Evolutionary conservation across 164 flowering plant genomes (phyloP), one percentile per base, ranked within the genome.

Genomic region (Berberis vulgaris): DNA sequence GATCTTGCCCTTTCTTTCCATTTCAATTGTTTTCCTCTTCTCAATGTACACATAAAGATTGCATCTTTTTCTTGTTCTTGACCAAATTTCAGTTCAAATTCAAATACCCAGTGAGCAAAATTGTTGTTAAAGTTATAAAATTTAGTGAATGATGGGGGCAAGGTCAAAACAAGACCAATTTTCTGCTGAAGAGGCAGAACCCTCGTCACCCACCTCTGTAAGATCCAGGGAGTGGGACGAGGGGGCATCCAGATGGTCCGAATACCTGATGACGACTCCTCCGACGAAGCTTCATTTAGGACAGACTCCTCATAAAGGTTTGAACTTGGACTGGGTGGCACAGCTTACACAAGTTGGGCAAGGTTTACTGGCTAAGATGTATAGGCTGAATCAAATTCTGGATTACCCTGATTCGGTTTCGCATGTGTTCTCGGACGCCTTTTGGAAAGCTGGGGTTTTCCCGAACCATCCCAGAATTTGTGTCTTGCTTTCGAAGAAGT

Each of bases 301-400:
- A 26, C 26, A 26, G 26, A 26, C 26, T 26, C 26, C 82, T 3
- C 84, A 76, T 38, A 90, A 84, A 79, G 89, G 87, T 61, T 77
- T 86, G 70, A 85, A 83, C 66, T 73, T 94, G 81, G 89, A 86
- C 66, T 89, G 81, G 80, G 85, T 94, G 2, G 77, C 80, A 41
- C 96, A 86, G 65, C 87, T 94, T 41, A 83, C 84, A 12, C 82
- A 89, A 62, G 97, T 91, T 53, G 95, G 87, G 0, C 85, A 87
- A 68, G 97, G 97, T 26, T 74, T 94, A 45, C 73, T 91, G 86
- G 84, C 96, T 8, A 94, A 91, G 67, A 91, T 94, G 84, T 87
- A 94, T 75, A 77, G 96, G 73, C 68, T 94, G 67, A 84, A 81
- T 58, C 99, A 91, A 68, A 78, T 87, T 47, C 68, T 94, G 77